Base-by-base conservation (phyloP, 352 stramenopile species). In the Hyaloperonospora arabidopsidis region DNA sequence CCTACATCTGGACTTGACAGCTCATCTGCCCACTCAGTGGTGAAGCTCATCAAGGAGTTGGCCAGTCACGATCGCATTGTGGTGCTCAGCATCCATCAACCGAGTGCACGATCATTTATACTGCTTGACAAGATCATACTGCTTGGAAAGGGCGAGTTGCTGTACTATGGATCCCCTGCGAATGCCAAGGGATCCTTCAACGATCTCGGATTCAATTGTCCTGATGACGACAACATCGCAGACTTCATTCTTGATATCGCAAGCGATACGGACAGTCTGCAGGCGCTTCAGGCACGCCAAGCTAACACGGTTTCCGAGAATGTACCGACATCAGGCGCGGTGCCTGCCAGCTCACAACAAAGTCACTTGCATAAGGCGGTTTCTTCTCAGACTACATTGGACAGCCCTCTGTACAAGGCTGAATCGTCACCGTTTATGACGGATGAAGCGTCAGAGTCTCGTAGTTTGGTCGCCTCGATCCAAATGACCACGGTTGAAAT, bases 1-100 rank as follows among this genome's bases (percentile, higher is more conserved):
- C 93, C 93, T 11, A 97, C 92, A 0, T 95, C 77, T 4, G 93
- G 91, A 3, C 66, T 97, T 5, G 93, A 98, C 67, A 95, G 80
- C 15, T 95, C 84, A 1, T 89, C 73, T 21, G 89, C 93, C 1
- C 82, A 96, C 38, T 80, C 78, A 6, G 75, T 98, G 12, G 79
- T 97, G n/a, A 69, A 89, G 54, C 68, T 96, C 12, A 67, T 97
- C 5, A 79, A 94, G 43, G 73, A 85, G 17, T 65, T 97, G 12
- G 91, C 93, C 18, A 65, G 65, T 47, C 74, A 84, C 43, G 82
- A 77, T 11, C 81, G 84, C 25, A 89, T 91, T 43, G 77, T 94
- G 12, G 59, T 95, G 2, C 52, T 91, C 35, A 89, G 84, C 45
- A 85, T 96, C 54, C 87, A 96, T 60, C 87, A 98, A 64, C 95